phyloP scores from a whole-genome alignment of 2,329 filamentous ascomycete species.

The Fragosphaeria purpurea region DNA sequence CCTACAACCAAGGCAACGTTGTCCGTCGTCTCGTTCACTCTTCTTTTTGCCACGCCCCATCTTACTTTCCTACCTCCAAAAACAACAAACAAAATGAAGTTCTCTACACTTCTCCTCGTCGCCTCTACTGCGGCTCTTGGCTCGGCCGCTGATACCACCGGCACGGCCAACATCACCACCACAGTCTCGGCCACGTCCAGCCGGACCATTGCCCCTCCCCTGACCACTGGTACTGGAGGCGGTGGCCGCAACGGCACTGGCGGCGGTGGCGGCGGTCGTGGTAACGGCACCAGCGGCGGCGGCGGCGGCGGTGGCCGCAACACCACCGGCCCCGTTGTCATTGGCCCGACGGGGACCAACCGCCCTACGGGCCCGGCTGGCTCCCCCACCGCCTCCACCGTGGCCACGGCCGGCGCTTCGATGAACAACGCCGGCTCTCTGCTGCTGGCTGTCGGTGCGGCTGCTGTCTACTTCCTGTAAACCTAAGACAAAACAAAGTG shows the following conservation, averaged over 20 bases:
- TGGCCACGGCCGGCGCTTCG: conserved; percentile 19
- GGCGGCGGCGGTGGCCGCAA: background rate
- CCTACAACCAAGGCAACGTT: no score
- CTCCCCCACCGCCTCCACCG: background rate
- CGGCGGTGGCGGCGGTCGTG: background rate
- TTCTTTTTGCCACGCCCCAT: background rate
- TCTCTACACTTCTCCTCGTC: conserved; percentile 5
- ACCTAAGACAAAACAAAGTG: background rate
- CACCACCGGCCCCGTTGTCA: background rate
- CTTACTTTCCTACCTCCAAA: background rate
- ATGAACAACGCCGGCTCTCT: conserved; percentile 23
- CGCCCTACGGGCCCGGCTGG: no score
- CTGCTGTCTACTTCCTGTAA: conserved; percentile 33
- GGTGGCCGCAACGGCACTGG: background rate
- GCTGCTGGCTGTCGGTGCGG: conserved; percentile 27
- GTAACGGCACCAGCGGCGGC: background rate
- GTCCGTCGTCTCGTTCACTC: background rate
- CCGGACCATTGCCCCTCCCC: background rate
- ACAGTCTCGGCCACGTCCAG: background rate
- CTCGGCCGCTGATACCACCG: background rate
- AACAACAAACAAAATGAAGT: conserved; percentile 5
- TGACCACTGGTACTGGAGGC: background rate
- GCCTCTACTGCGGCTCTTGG: background rate
- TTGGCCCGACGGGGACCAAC: no score
- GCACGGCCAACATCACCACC: background rate